A percentile compares a stretch with the other conserved stretches of the same genome.
These are phyloP conservation scores for Colletotrichum sp. DNA, from an alignment of 2,329 filamentous ascomycete species.

Conservation along the genomic window DNA sequence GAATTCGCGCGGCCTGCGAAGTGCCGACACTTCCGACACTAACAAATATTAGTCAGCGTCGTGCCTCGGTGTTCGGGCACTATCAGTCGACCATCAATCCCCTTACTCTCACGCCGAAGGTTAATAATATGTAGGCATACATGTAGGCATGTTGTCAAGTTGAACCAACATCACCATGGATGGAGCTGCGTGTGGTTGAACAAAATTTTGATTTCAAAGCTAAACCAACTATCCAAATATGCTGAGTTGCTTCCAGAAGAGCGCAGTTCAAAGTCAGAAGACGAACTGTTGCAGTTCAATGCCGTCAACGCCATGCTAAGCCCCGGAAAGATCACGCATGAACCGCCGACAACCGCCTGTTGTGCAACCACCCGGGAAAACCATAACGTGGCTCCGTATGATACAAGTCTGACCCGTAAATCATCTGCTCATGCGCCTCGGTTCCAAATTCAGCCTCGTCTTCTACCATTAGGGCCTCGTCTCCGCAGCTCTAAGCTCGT, in stretches of 20 bases:
- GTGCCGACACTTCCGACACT: slow-evolving; percentile 18
- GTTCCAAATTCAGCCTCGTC: not conserved
- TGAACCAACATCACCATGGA: not conserved
- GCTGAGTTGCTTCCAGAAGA: not conserved
- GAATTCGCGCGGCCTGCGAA: not conserved
- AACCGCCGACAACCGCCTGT: not conserved
- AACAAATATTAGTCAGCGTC: slow-evolving; percentile 8
- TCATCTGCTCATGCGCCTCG: not conserved
- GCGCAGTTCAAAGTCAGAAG: not conserved
- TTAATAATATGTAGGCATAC: not conserved
- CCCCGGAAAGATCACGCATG: not conserved
- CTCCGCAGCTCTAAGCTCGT: not conserved
- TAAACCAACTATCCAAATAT: not conserved
- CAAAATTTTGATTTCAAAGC: not conserved
- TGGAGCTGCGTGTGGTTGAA: not conserved
- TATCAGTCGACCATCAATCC: not conserved
- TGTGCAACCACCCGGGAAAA: not conserved
- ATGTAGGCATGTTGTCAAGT: not conserved
- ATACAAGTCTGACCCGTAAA: not conserved
- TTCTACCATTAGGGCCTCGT: not conserved
- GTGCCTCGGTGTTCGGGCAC: not conserved
- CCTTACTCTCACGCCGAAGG: not conserved
- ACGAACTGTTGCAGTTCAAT: not conserved
- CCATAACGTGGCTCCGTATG: not conserved
- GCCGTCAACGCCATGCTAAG: slow-evolving; percentile 18